Percentiles rank a stretch among this genome's conserved stretches.
Conservation (phyloP, 768 basidiomycete genomes). For the Cubamyces sp. region DNA sequence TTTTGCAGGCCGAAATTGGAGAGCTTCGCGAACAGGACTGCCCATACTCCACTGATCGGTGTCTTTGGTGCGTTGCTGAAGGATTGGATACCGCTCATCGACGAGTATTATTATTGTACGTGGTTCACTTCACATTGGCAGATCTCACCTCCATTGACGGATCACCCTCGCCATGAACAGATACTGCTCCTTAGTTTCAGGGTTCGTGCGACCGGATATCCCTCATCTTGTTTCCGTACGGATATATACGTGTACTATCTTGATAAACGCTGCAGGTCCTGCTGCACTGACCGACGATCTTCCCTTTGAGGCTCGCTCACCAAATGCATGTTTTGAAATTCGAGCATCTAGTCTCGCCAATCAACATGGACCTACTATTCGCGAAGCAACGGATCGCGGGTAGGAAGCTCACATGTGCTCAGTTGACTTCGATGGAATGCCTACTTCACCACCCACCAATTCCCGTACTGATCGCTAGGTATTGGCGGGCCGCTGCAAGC, state of each 20-base stretch:
- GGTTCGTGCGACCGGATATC: not conserved
- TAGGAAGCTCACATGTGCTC: too few species aligned
- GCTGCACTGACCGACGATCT: too few species aligned
- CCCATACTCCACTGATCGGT: conserved; percentile 65
- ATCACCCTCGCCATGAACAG: conserved; percentile 29
- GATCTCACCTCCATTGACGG: not conserved
- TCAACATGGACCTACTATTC: too few species aligned
- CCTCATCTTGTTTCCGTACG: conserved; percentile 9
- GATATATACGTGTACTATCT: conserved; percentile 25
- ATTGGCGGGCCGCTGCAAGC: not conserved
- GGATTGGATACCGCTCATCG: conserved; percentile 88
- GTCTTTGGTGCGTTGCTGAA: conserved; percentile 70
- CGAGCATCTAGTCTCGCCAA: too few species aligned
- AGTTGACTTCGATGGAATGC: too few species aligned
- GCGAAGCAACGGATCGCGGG: too few species aligned
- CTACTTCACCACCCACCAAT: too few species aligned
- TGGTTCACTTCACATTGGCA: conserved; percentile 19
- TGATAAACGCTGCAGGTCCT: not conserved
- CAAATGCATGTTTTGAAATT: too few species aligned
- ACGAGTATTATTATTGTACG: conserved; percentile 92
- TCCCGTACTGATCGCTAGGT: too few species aligned
- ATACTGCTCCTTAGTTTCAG: conserved; percentile 48
- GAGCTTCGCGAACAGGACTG: conserved; percentile 56
- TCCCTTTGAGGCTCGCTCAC: too few species aligned
- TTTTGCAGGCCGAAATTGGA: conserved; percentile 73